A percentile compares a stretch with the other conserved stretches of the same genome.
Evolutionary conservation across 2,329 filamentous ascomycete species (phyloP).

Genomic region (Alternaria brassicicola): DNA sequence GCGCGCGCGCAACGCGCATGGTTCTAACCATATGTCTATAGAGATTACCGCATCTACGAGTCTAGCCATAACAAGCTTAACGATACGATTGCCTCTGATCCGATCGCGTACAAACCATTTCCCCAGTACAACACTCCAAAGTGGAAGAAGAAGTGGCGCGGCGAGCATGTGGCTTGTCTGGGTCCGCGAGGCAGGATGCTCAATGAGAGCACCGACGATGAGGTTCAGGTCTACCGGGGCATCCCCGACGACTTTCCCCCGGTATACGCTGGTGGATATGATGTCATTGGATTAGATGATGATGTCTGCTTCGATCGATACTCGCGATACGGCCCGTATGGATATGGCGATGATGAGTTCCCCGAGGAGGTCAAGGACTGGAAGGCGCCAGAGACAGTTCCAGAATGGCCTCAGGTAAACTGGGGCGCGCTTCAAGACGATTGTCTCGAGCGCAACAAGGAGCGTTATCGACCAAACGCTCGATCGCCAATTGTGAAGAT

Average conservation of each 20-base stretch:
- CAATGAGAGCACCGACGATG: slow-evolving; percentile 65
- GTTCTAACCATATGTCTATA: slow-evolving; percentile 16
- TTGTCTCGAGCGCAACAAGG: slow-evolving; percentile 69
- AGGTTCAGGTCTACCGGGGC: slow-evolving; percentile 66
- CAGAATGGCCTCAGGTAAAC: slow-evolving; percentile 68
- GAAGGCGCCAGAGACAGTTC: slow-evolving; percentile 43
- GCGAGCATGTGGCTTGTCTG: slow-evolving; percentile 67
- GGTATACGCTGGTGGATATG: slow-evolving; percentile 47
- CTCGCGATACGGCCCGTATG: slow-evolving; percentile 61
- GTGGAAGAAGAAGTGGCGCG: slow-evolving; percentile 65
- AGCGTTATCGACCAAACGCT: slow-evolving; percentile 60
- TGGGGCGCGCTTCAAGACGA: slow-evolving; percentile 74
- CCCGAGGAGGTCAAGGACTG: slow-evolving; percentile 54
- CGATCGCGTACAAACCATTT: slow-evolving; percentile 71
- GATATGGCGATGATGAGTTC: slow-evolving; percentile 59
- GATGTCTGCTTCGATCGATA: slow-evolving; percentile 71
- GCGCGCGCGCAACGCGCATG: neutral
- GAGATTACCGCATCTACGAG: slow-evolving; percentile 50
- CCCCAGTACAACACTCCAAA: slow-evolving; percentile 69
- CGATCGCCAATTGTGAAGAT: slow-evolving; percentile 45
- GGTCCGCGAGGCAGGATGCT: slow-evolving; percentile 61
- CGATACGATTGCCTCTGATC: slow-evolving; percentile 37
- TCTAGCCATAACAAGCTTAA: slow-evolving; percentile 43
- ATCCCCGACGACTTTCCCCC: slow-evolving; percentile 55
- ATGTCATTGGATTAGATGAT: slow-evolving; percentile 46